Evolutionary conservation across 108 stramenopile species (phyloP).

Genomic region (Nitzschia putrida): DNA sequence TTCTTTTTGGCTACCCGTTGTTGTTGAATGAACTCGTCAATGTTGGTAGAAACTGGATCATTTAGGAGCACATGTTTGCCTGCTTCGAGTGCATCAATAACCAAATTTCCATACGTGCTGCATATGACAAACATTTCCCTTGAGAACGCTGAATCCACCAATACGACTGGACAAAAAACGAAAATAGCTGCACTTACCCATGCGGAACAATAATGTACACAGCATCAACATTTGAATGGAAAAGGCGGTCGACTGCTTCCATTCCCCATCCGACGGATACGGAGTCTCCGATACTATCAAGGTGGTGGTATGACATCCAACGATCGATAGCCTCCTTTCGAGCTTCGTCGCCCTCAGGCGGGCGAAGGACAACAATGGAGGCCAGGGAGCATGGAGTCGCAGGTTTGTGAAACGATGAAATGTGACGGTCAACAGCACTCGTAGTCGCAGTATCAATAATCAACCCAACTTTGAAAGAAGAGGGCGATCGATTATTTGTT

Average conservation of each 20-base stretch:
- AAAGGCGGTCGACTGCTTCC: slow-evolving; percentile 32
- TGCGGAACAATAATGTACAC: slow-evolving; percentile 41
- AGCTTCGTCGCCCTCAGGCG: not conserved
- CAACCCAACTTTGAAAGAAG: slow-evolving; percentile 24
- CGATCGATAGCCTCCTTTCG: slow-evolving; percentile 1
- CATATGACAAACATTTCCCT: not conserved
- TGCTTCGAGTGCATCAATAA: slow-evolving; percentile 43
- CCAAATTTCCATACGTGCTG: slow-evolving; percentile 30
- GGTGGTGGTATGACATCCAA: slow-evolving; percentile 17
- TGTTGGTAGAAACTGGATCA: slow-evolving; percentile 61
- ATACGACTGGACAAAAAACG: not conserved
- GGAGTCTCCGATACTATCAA: not conserved
- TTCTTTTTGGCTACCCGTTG: slow-evolving; percentile 45
- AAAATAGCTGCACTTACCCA: slow-evolving; percentile 21
- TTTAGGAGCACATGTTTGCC: slow-evolving; percentile 66
- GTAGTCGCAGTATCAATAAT: slow-evolving; percentile 22
- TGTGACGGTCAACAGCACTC: slow-evolving; percentile 14
- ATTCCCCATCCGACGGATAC: slow-evolving; percentile 21
- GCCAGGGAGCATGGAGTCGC: slow-evolving; percentile 22
- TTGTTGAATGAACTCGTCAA: slow-evolving; percentile 48
- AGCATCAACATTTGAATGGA: slow-evolving; percentile 35
- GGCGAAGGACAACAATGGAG: slow-evolving; percentile 26
- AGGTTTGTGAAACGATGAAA: slow-evolving; percentile 32
- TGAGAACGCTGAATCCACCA: not conserved
- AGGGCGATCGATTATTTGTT: too few relatives aligned